A percentile compares a stretch with the other conserved stretches of the same genome.
Conservation (phyloP, 805 yeast species). For the Ogataea haglerorum region DNA sequence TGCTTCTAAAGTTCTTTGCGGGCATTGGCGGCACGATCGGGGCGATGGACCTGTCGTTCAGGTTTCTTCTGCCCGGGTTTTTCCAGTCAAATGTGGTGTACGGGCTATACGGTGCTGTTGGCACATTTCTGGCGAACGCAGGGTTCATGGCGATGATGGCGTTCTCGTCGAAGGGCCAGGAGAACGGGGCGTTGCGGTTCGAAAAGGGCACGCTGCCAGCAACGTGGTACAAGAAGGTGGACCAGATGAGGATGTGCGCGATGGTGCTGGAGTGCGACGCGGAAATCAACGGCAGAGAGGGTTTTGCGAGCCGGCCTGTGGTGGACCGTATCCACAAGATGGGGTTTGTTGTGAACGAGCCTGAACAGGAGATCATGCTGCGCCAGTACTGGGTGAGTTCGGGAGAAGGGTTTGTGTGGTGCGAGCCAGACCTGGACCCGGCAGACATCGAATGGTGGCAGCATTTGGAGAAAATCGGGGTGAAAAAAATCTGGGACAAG, state of each 20-base stretch:
- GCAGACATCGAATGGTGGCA: conserved; percentile 51
- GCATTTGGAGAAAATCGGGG: conserved; percentile 30
- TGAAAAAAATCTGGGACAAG: conserved; percentile 31
- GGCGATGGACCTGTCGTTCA: conserved; percentile 45
- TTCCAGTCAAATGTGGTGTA: conserved; percentile 37
- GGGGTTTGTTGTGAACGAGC: conserved; percentile 42
- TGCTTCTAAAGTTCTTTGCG: conserved; percentile 42
- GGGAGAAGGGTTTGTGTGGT: conserved; percentile 87
- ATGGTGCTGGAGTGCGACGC: conserved; percentile 65
- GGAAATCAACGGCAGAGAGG: conserved; percentile 42
- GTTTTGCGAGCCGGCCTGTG: conserved; percentile 35
- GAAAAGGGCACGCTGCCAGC: conserved; percentile 60
- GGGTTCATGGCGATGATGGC: conserved; percentile 42
- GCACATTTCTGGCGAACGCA: conserved; percentile 47
- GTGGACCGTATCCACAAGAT: conserved; percentile 34
- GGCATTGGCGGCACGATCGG: conserved; percentile 39
- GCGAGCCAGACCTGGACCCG: conserved; percentile 87
- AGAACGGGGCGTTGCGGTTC: conserved; percentile 57
- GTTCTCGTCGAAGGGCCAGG: conserved; percentile 46
- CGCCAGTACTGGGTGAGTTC: conserved; percentile 86
- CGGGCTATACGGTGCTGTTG: conserved; percentile 44
- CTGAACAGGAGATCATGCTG: conserved; percentile 62
- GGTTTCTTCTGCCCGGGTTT: conserved; percentile 33
- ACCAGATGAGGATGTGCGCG: conserved; percentile 65
- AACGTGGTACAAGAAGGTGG: conserved; percentile 62